Base-by-base conservation (phyloP, 2,329 filamentous ascomycete species). In the Aspergillus phoenicis region DNA sequence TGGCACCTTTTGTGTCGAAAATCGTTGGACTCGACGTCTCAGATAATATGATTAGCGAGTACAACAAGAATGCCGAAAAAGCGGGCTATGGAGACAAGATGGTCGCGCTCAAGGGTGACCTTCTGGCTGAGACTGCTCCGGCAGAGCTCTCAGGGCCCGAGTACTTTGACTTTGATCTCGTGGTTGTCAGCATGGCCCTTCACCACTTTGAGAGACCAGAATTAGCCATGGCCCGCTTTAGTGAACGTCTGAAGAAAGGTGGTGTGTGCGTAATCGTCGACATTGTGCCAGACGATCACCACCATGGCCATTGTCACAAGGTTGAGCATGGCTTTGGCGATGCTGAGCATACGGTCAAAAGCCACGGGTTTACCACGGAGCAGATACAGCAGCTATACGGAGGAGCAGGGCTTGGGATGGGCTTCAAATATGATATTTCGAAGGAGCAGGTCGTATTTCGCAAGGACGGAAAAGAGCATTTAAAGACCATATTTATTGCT, bases 21-120 rank as follows among this genome's bases (percentile, higher is more conserved):
- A 85, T 85, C 52, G 77, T 88, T 15, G 90, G 89, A 45, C 82
- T 93, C 48, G 90, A 93, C 70, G 77, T 92, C 59, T 89, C 89
- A 0, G 82, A 87, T 63, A 85, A 85, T 62, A 93, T 93, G 90
- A 83, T 91, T 5, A 77, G 79, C 0, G 79, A 82, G 6, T 93
- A 89, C 78, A 93, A 92, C 71, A 75, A 78, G 10, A 81, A 83
- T 26, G 87, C 86, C 20, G 72, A 76, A 38, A 83, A 84, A 62
- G 63, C 64, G 3, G 85, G 84, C 2, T 75, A 87, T 1, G 62
- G 68, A 1, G 75, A 82, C 4, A 84, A 87, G 64, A 86, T 89
- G 81, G 74, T 74, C 62, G 87, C 85, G 20, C 76, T 83, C 58
- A 76, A 82, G 24, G 88, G 86, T 51, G 84, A 91, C 70, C 81